Conservation (phyloP, 352 stramenopile genomes). For the Peronospora farinosa region DNA sequence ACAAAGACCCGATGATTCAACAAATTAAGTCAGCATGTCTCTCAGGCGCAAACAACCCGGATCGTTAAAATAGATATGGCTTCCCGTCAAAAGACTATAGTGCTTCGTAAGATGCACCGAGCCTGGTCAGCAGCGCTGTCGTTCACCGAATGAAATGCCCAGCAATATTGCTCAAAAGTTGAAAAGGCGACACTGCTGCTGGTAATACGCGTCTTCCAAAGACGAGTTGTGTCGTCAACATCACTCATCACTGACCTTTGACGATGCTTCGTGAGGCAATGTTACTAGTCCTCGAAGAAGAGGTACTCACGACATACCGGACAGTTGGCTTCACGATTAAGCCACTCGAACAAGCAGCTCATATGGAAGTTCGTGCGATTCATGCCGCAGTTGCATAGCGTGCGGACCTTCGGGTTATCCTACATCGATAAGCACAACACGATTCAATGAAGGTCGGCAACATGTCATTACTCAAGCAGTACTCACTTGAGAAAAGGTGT, state of each 20-base stretch:
- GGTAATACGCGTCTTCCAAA: constrained; percentile 7
- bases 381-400: constrained; percentile 83
- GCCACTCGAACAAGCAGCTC: constrained; percentile 83
- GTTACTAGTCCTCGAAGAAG: constrained; percentile 79
- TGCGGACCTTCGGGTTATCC: constrained; percentile 76
- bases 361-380: constrained; percentile 89
- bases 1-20: too few species aligned
- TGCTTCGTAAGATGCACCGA: neutral
- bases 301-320: constrained; percentile 82
- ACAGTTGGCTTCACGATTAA: constrained; percentile 78
- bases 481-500: constrained; percentile 51
- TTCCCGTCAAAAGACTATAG: neutral
- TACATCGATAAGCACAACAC: constrained; percentile 10
- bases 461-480: neutral
- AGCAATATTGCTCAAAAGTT: neutral
- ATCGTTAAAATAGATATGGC: neutral
- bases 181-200: neutral
- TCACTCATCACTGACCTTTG: neutral
- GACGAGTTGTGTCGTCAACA: constrained; percentile 8
- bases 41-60: too few species aligned
- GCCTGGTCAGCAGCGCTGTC: neutral
- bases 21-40: too few species aligned
- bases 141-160: neutral
- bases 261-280: constrained; percentile 2
- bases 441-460: neutral